These are phyloP conservation scores for Colletotrichum spaethianum DNA, from an alignment of 2,329 filamentous ascomycete genomes.

Conservation along the genomic window DNA sequence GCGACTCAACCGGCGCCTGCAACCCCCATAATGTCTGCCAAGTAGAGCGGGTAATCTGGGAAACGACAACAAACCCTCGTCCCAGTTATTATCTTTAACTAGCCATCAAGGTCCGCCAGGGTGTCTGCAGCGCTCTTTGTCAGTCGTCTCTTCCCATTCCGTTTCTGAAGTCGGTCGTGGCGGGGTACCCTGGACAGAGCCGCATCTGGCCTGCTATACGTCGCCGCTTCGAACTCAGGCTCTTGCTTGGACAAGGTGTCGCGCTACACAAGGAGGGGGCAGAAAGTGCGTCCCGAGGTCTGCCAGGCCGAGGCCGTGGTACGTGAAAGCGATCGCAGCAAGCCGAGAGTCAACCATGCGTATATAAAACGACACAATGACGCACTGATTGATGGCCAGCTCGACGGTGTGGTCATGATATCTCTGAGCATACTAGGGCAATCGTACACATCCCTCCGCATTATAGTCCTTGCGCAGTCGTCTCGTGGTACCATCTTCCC, in stretches of 20 bases:
- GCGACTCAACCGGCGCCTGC: neutral
- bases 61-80: neutral
- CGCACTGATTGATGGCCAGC: neutral
- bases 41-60: neutral
- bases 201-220: neutral
- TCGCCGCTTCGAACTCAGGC: neutral
- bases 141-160: neutral
- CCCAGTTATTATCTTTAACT: neutral
- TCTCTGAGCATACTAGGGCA: constrained; percentile 16
- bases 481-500: neutral
- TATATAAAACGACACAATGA: neutral
- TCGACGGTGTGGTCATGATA: neutral
- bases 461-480: constrained; percentile 12
- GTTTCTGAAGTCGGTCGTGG: neutral
- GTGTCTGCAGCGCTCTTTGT: neutral
- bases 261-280: neutral
- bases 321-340: neutral
- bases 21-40: neutral
- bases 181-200: neutral
- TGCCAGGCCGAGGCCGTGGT: neutral
- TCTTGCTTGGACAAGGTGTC: too few relatives aligned
- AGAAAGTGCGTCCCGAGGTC: neutral
- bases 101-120: constrained; percentile 1
- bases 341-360: neutral
- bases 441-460: constrained; percentile 28